phyloP scores from a whole-genome alignment of 371 early-diverging fungal species.

The Mortierella sp. region DNA sequence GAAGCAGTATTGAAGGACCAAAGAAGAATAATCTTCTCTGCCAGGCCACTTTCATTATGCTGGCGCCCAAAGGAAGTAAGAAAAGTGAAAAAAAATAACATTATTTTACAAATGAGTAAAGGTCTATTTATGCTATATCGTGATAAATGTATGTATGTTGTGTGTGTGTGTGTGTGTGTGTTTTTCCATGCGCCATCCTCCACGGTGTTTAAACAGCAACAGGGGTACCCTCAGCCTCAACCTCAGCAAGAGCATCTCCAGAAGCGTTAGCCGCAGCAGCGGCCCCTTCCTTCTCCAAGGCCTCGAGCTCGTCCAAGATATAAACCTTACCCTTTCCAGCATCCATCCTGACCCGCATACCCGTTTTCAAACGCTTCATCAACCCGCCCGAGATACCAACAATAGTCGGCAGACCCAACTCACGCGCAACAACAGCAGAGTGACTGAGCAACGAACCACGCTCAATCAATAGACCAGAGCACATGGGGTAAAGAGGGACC shows the following conservation, averaged over 20 bases:
- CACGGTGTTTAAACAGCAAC: slow-evolving; percentile 10
- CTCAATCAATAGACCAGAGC: slow-evolving; percentile 58
- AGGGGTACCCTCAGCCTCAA: slow-evolving; percentile 6
- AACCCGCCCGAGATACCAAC: slow-evolving; percentile 58
- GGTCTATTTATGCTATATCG: neutral
- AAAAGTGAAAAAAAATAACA: neutral
- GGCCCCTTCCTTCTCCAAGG: slow-evolving; percentile 44
- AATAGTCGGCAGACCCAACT: slow-evolving; percentile 57
- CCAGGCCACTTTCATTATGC: neutral
- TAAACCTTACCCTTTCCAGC: slow-evolving; percentile 58
- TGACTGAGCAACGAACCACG: slow-evolving; percentile 59
- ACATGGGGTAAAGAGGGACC: slow-evolving; percentile 59
- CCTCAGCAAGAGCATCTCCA: slow-evolving; percentile 1
- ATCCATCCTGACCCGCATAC: slow-evolving; percentile 56
- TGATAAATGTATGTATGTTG: neutral
- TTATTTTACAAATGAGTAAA: neutral
- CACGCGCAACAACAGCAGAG: slow-evolving; percentile 59
- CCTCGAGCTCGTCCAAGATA: slow-evolving; percentile 56
- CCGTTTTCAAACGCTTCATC: slow-evolving; percentile 55
- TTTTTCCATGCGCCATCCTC: neutral
- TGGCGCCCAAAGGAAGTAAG: neutral
- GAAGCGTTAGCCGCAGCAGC: neutral
- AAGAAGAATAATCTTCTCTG: too few relatives aligned
- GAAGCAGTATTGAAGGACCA: too few relatives aligned
- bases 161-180: neutral